Conservation (phyloP, 2,329 filamentous ascomycete genomes). For the Colletotrichum ledebouriae region DNA sequence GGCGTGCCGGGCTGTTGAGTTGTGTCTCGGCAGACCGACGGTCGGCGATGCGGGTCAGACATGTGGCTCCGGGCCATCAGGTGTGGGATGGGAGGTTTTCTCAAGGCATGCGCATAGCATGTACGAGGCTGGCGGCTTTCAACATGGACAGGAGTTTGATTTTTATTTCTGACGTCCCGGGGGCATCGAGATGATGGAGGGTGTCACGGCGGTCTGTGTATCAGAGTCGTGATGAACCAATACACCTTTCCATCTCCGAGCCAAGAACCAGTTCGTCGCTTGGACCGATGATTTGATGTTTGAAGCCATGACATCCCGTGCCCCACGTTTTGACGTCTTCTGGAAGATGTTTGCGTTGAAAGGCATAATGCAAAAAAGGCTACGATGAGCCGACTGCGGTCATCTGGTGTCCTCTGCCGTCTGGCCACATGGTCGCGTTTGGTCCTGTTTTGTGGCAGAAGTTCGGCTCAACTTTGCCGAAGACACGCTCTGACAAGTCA, state of each 20-base stretch:
- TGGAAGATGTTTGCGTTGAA: conserved; percentile 20
- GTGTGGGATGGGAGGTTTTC: not conserved
- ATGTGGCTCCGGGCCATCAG: conserved; percentile 22
- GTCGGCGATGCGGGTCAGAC: conserved; percentile 1
- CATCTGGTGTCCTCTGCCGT: conserved; percentile 19
- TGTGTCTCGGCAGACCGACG: conserved; percentile 15
- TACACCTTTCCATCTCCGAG: not conserved
- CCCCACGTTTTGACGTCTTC: conserved; percentile 30
- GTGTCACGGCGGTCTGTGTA: conserved; percentile 10
- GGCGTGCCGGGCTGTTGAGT: conserved; percentile 23
- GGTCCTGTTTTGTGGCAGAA: conserved; percentile 29
- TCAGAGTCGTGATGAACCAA: conserved; percentile 11
- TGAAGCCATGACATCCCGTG: conserved; percentile 13
- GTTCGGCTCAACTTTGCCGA: conserved; percentile 28
- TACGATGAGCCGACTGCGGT: conserved; percentile 14
- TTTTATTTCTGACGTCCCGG: conserved; percentile 1
- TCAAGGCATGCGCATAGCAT: not conserved
- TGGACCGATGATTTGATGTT: conserved; percentile 19
- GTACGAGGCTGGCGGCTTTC: conserved; percentile 4
- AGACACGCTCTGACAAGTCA: conserved; percentile 26
- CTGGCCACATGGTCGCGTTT: conserved; percentile 20
- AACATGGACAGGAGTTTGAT: not conserved
- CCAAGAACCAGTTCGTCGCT: conserved; percentile 5
- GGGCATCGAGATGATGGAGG: conserved; percentile 4
- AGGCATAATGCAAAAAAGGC: conserved; percentile 4